Evolutionary conservation across 257 asterid species (phyloP).

Genomic region (Nicotiana attenuata): DNA sequence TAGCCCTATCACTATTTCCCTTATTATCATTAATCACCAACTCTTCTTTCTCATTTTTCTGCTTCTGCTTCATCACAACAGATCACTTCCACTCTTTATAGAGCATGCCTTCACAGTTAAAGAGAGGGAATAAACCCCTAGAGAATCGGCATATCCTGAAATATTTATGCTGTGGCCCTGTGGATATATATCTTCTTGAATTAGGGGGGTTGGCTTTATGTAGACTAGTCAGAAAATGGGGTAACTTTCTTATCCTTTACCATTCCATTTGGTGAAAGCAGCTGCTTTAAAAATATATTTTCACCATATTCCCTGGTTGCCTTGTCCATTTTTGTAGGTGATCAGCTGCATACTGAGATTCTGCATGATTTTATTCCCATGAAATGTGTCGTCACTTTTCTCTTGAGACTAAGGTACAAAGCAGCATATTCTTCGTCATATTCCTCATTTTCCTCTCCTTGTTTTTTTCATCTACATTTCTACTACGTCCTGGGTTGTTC

Average conservation of each 20-base stretch:
- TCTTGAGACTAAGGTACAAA: neutral
- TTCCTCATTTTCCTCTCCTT: neutral
- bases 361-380: neutral
- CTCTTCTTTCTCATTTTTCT: neutral
- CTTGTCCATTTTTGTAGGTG: constrained; percentile 9
- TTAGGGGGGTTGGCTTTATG: neutral
- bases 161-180: constrained; percentile 4
- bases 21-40: constrained; percentile 8
- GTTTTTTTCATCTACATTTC: neutral
- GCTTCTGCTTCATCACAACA: neutral
- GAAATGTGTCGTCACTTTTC: neutral
- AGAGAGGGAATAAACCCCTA: constrained; percentile 29
- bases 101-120: neutral
- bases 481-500: neutral
- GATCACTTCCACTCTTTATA: neutral
- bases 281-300: neutral
- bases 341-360: neutral
- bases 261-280: constrained; percentile 6
- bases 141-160: constrained; percentile 36
- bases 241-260: constrained; percentile 15
- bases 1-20: constrained; percentile 43
- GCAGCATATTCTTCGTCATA: constrained; percentile 28
- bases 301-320: constrained; percentile 19
- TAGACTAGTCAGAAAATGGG: neutral
- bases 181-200: neutral